Base-by-base conservation (phyloP, 345 rosid species). In the Sisymbrium altissimum region DNA sequence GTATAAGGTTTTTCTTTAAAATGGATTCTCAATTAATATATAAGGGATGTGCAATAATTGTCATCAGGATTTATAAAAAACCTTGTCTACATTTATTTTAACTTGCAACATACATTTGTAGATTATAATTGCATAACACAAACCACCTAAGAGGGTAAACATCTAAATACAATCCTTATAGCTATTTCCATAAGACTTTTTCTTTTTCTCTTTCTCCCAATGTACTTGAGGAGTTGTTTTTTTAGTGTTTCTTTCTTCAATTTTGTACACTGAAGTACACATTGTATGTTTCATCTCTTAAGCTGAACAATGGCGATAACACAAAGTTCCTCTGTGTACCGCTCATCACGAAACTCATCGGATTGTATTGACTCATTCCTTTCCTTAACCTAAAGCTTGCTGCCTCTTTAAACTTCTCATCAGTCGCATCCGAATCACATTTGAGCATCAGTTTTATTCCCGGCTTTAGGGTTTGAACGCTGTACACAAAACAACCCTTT, bases 271-370 rank as follows among this genome's bases (percentile, higher is more conserved):
- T 69, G 84, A 92, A 95, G 78, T 95, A 90, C 73, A 84, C 84
- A 46, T 87, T 89, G 63, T 91, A 95, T 10, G 83, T 76, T 79
- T 95, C 99, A 78, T 95, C 99, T 66, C 83, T 83, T 19, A 86
- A 81, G 83, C 88, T 92, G 38, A 82, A 58, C 68, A 95, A 79
- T 53, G 99, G 97, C 2, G 72, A 77, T 77, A 95, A 73, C 71
- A 95, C 83, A 78, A 87, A 95, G 76, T 86, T 85, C 78, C 89
- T 83, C 17, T 59, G 70, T 0, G 19, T 71, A 46, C 97, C 97
- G 21, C 73, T 82, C 23, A 92, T 93, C 52, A 84, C 85, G 15
- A 95, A 95, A 83, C 97, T 95, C 75, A 90, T 83, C 2, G 87
- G 92, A 82, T 90, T 84, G 76, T 92, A 95, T 19, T 78, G 63